These are phyloP conservation scores for Secale cereale DNA, from an alignment of 176 grass and related monocot species.

Conservation along the genomic window DNA sequence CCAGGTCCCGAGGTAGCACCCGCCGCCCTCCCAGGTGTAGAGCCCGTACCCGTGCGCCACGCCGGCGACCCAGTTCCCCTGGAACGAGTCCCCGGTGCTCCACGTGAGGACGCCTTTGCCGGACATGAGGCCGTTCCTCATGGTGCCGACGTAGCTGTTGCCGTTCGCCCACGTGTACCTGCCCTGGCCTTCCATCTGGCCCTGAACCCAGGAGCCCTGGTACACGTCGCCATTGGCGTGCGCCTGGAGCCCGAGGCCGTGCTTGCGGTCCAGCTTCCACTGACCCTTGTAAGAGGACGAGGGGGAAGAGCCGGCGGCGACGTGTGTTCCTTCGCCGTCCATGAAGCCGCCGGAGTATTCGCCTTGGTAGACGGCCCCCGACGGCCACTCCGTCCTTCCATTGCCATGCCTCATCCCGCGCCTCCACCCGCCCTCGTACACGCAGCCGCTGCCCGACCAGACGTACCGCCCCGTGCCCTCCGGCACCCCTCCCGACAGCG, in stretches of 20 bases:
- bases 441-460: slow-evolving; percentile 67
- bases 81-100: slow-evolving; percentile 78
- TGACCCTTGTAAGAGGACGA: slow-evolving; percentile 66
- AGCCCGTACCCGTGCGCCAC: slow-evolving; percentile 82
- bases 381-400: slow-evolving; percentile 64
- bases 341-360: slow-evolving; percentile 79
- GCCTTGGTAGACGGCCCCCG: slow-evolving; percentile 60
- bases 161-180: slow-evolving; percentile 82
- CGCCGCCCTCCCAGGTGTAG: slow-evolving; percentile 72
- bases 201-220: slow-evolving; percentile 91
- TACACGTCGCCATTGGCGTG: slow-evolving; percentile 72
- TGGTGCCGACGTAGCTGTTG: slow-evolving; percentile 66
- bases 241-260: slow-evolving; percentile 77
- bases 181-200: slow-evolving; percentile 75
- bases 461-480: slow-evolving; percentile 72
- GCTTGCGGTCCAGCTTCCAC: slow-evolving; percentile 84
- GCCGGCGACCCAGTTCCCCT: slow-evolving; percentile 87
- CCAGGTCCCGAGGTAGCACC: slow-evolving; percentile 85
- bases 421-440: slow-evolving; percentile 84
- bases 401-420: slow-evolving; percentile 81
- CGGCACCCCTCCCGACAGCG: slow-evolving; percentile 50
- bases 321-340: slow-evolving; percentile 64
- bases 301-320: neutral
- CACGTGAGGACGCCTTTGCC: slow-evolving; percentile 84
- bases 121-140: slow-evolving; percentile 80